Conservation (phyloP, 305 asterid genomes). For the Ajuga reptans region DNA sequence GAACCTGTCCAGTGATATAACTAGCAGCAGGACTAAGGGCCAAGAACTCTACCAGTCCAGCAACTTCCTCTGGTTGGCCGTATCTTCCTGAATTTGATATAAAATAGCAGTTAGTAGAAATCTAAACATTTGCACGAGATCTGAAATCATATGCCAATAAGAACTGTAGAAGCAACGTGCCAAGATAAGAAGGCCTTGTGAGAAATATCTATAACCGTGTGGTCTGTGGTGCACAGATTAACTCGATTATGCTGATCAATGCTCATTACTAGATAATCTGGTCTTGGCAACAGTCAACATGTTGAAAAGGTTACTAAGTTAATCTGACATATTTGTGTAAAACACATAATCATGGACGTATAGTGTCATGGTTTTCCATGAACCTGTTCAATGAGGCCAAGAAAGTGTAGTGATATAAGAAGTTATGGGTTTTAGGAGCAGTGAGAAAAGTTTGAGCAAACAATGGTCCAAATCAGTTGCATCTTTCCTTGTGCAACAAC, state of each 20-base stretch:
- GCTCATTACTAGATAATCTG: neutral
- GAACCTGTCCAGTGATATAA: slow-evolving; percentile 92
- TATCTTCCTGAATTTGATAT: slow-evolving; percentile 56
- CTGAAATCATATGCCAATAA: neutral
- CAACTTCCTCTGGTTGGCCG: slow-evolving; percentile 92
- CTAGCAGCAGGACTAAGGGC: slow-evolving; percentile 76
- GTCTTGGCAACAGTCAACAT: neutral
- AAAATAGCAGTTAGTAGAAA: neutral
- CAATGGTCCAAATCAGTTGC: neutral
- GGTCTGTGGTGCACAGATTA: neutral
- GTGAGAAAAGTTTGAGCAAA: neutral
- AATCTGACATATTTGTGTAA: neutral
- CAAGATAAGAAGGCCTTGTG: neutral
- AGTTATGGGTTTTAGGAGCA: neutral
- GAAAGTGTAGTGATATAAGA: neutral
- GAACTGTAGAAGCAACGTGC: neutral
- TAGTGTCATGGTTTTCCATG: neutral
- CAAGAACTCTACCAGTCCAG: slow-evolving; percentile 83
- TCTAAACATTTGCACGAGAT: neutral
- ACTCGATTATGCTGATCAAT: neutral
- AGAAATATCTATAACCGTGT: neutral
- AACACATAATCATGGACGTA: neutral
- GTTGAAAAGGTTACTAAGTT: neutral
- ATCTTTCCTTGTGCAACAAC: neutral
- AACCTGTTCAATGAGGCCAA: neutral